phyloP scores from a whole-genome alignment of 2,329 filamentous ascomycete species.

The Talaromyces sp. region DNA sequence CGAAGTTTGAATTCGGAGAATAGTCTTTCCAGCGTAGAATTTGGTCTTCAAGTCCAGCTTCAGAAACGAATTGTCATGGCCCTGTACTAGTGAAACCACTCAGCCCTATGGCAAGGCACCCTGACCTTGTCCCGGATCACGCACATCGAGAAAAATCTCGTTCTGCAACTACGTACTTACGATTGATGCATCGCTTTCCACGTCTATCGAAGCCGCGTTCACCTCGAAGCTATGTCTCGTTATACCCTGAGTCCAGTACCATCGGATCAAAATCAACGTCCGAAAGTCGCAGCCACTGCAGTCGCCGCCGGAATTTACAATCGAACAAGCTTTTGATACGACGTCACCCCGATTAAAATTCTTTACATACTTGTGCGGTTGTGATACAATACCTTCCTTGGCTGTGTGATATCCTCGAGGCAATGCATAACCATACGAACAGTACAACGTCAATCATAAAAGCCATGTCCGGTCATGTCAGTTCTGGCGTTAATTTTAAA shows the following conservation, averaged over 20 bases:
- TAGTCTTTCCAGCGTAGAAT: not conserved
- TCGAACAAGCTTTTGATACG: not conserved
- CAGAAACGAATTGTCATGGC: not conserved
- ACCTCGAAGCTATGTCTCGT: not conserved
- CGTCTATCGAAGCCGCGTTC: not conserved
- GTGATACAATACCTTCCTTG: not conserved
- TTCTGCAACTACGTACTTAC: not conserved
- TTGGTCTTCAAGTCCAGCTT: not conserved
- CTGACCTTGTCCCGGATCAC: not conserved
- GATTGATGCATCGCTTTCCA: not conserved
- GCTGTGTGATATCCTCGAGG: not conserved
- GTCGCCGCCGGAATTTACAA: not conserved
- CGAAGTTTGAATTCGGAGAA: not conserved
- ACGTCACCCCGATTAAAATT: not conserved
- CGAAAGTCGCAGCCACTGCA: not conserved
- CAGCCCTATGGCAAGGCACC: not conserved
- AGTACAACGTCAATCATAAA: not conserved
- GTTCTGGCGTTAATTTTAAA: not conserved
- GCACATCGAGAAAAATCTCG: not conserved
- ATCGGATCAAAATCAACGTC: not conserved
- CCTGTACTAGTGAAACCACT: not conserved
- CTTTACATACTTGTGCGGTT: not conserved
- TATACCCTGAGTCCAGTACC: not conserved
- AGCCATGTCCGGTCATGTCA: not conserved
- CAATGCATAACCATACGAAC: not conserved